Percentiles rank a stretch among this genome's conserved stretches.
These are phyloP conservation scores for Intubia oerlemansii DNA, from an alignment of 2,329 filamentous ascomycete species.

Conservation along the genomic window DNA sequence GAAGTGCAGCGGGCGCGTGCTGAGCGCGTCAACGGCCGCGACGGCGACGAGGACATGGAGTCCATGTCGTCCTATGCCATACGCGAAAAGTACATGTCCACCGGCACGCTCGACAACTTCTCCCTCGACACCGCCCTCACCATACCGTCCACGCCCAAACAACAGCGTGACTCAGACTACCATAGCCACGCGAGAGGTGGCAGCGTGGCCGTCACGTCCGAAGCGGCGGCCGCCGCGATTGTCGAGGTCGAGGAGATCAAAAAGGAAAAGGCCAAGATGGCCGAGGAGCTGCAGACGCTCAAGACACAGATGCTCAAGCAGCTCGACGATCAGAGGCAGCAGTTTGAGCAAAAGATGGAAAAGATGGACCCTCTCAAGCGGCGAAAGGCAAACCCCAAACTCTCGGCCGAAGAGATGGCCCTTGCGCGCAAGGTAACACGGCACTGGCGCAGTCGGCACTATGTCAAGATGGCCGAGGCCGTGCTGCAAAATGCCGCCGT, in stretches of 20 bases:
- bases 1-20: conserved; percentile 80
- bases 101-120: conserved; percentile 86
- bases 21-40: conserved; percentile 46
- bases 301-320: conserved; percentile 83
- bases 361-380: conserved; percentile 45
- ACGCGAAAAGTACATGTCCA: conserved; percentile 88
- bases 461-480: conserved; percentile 83
- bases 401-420: conserved; percentile 55
- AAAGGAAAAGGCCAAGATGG: conserved; percentile 68
- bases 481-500: conserved; percentile 73
- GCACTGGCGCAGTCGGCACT: conserved; percentile 68
- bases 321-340: conserved; percentile 60
- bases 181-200: too few species aligned
- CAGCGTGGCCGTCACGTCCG: too few species aligned
- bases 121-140: conserved; percentile 87
- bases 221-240: conserved; percentile 50
- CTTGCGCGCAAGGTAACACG: conserved; percentile 44
- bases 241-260: conserved; percentile 68
- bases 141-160: conserved; percentile 77
- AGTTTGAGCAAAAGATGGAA: conserved; percentile 68
- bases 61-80: conserved; percentile 73
- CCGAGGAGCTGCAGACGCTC: conserved; percentile 52
- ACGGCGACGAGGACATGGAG: conserved; percentile 75
- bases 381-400: conserved; percentile 35
- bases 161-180: conserved; percentile 35